Base-by-base conservation (phyloP, 768 basidiomycete species). In the Hortiboletus campestris region DNA sequence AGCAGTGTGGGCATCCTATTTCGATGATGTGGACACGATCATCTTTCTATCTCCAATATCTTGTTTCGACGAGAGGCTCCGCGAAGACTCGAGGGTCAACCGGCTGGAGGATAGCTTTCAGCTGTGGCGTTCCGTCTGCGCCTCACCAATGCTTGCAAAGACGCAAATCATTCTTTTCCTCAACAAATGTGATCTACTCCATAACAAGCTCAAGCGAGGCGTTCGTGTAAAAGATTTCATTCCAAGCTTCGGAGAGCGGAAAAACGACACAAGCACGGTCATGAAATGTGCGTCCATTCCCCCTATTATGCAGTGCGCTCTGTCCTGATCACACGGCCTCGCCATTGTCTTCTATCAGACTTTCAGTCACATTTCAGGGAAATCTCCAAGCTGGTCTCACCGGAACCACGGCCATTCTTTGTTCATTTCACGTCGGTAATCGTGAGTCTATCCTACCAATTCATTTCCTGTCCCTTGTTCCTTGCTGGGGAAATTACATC, bases 331-430 rank as follows among this genome's bases (percentile, higher is more conserved):
- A 55, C 41, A 45, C 45, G 41, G 22, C 31, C 12, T 36, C 34
- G 16, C 20, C 41, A 17, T 44, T 49, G 40, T 43, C 12, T 53
- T 31, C 16, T 46, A 39, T 39, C 56, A 91, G 89, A 91, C 69
- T 89, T 92, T 71, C 84, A 86, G 61, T 82, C 85, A 55, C 88
- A 90, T 65, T 91, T 92, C 71, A 88, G 82, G 65, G 89, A 91
- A 50, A 86, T 89, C 36, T 78, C 79, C 44, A 83, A 79, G 58
- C 76, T 78, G 42, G 72, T 78, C 59, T 89, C 89, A 1, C 85
- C 86, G 13, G 76, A 80, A 25, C 79, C 81, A 40, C 80, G 89
- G 6, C 80, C 83, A 1, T 89, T 89, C 69, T 86, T 83, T 61
- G 78, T 85, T 49, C 85, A 90, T 74, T 76, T 87, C 38, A 91